Base-by-base conservation (phyloP, 768 basidiomycete species). In the Russula dissimulans region DNA sequence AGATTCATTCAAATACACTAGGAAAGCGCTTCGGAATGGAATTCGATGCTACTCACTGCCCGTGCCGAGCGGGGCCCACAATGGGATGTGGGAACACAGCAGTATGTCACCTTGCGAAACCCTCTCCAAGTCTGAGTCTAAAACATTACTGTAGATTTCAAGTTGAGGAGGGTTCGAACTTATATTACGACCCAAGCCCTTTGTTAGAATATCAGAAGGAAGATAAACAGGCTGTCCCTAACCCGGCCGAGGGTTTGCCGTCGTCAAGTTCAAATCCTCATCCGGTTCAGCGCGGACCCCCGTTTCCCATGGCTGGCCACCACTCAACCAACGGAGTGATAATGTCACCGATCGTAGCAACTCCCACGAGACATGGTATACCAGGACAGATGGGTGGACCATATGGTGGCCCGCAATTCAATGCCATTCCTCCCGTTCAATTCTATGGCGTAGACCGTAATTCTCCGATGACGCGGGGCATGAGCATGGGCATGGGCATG, bases 11-110 rank as follows among this genome's bases (percentile, higher is more conserved):
- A 10, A n/a, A 34, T 44, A n/a, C 22, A 26, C 39, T 52, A 81
- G 80, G 89, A 91, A 70, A 84, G 82, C 67, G 87, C 90, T 10
- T 89, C 87, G 10, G 87, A 90, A 65, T 91, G 90, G 90, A 92
- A 92, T 66, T 91, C 89, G 0, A 66, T 90, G 55, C 76, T 92
- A 48, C 79, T 83, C 61, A 86, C 84, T 31, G 90, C 90, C 3
- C 81, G 90, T 41, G 90, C 89, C 8, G 83, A 87, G 60, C 77
- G 90, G 61, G 90, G 90, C 0, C 90, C 90, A 4, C 89, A 91
- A 67, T 92, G 89, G 89, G 90, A 92, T 69, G 77, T 91, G 42
- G 87, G 87, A 17, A 90, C 90, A 14, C 89, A 92, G 70, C 85
- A 87, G 90, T 91, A 66, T 66, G 87, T 78, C 34, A 7, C 50